Evolutionary conservation across 257 asterid species (phyloP).

Genomic region (Jasminum sambac): DNA sequence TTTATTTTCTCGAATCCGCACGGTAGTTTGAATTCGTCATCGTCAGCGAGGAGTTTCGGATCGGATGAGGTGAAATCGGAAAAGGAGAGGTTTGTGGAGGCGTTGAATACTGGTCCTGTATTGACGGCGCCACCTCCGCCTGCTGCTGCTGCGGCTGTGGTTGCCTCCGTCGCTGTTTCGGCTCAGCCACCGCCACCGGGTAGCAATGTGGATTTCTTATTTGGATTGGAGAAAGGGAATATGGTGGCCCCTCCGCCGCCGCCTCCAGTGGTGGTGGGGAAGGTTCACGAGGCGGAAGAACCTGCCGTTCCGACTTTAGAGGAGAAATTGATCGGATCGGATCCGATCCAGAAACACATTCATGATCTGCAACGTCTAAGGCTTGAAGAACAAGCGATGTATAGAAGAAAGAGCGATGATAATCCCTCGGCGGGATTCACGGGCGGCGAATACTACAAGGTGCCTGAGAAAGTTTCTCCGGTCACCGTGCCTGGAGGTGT

Average conservation of each 20-base stretch:
- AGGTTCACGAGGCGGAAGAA: constrained; percentile 39
- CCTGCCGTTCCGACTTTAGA: constrained; percentile 46
- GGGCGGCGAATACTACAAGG: constrained; percentile 61
- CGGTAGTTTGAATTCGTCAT: constrained; percentile 43
- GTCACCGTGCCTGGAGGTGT: constrained; percentile 42
- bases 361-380: constrained; percentile 86
- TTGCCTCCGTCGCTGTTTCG: not conserved
- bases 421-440: constrained; percentile 42
- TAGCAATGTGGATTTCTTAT: constrained; percentile 58
- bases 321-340: constrained; percentile 50
- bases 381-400: constrained; percentile 64
- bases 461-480: constrained; percentile 51
- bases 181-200: constrained; percentile 36
- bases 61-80: constrained; percentile 79
- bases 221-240: constrained; percentile 63
- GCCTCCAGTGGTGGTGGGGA: constrained; percentile 28
- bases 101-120: constrained; percentile 80
- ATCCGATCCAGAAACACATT: constrained; percentile 96
- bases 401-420: constrained; percentile 63
- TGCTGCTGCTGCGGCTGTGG: constrained; percentile 17
- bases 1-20: constrained; percentile 57
- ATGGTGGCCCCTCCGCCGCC: not conserved
- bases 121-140: constrained; percentile 44
- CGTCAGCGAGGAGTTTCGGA: constrained; percentile 62
- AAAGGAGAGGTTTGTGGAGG: constrained; percentile 92